phyloP scores from a whole-genome alignment of 2,329 filamentous ascomycete species.

The Lecanicillium sp. region DNA sequence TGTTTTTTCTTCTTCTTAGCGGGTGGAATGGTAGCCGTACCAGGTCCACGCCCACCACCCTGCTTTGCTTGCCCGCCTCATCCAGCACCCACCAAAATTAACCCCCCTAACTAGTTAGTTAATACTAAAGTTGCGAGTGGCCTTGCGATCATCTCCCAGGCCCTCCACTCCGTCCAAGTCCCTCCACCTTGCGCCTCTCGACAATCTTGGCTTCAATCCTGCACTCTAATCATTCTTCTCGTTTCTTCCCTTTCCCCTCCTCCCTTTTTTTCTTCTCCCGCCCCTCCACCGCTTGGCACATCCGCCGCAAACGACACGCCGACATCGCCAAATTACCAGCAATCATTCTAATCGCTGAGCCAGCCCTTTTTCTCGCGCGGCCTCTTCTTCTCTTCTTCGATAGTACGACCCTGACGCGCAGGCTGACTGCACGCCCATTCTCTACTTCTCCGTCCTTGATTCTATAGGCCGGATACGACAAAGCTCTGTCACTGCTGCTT shows the following conservation, averaged over 20 bases:
- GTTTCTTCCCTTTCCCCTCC: not conserved
- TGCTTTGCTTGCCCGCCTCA: not conserved
- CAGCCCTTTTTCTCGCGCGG: too few relatives aligned
- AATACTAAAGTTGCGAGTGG: not conserved
- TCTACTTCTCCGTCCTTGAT: too few relatives aligned
- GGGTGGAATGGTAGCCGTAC: slow-evolving; percentile 1
- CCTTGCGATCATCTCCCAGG: slow-evolving; percentile 7
- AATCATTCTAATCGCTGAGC: too few relatives aligned
- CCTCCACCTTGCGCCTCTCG: slow-evolving; percentile 10
- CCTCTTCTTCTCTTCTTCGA: not conserved
- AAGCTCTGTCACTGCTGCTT: too few relatives aligned
- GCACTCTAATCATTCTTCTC: not conserved
- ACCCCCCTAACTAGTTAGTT: not conserved
- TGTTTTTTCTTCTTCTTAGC: not conserved
- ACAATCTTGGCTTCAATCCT: slow-evolving; percentile 8
- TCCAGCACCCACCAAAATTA: not conserved
- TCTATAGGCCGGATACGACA: too few relatives aligned
- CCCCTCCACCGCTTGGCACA: not conserved
- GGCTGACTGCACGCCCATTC: too few relatives aligned
- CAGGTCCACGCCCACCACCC: too few relatives aligned
- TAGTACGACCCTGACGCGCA: too few relatives aligned
- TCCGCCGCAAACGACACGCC: too few relatives aligned
- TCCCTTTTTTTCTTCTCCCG: not conserved
- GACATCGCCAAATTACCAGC: too few relatives aligned
- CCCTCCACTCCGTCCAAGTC: slow-evolving; percentile 2